These are phyloP conservation scores for Thuja plicata DNA, from an alignment of 83 land plant species.

Conservation along the genomic window DNA sequence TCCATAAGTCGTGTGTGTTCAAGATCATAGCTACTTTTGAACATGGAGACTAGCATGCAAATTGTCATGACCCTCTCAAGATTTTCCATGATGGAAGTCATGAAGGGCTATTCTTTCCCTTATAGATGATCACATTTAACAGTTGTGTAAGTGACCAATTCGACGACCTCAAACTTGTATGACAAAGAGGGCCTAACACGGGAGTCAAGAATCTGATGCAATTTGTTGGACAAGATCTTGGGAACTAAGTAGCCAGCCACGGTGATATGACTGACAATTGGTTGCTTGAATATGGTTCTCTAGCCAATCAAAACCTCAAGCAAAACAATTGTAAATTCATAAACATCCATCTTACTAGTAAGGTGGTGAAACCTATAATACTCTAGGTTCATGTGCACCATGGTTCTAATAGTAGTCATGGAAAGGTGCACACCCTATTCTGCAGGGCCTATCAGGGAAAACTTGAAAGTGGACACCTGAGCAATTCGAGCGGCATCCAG, in stretches of 20 bases:
- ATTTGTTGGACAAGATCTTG: constrained; percentile 42
- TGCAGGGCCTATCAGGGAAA: constrained; percentile 63
- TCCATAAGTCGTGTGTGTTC: too few species aligned
- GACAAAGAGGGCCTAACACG: constrained; percentile 40
- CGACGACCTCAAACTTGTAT: constrained; percentile 52
- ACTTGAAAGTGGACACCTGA: constrained; percentile 78
- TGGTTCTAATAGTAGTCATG: constrained; percentile 66
- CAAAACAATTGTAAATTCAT: constrained; percentile 71
- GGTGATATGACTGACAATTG: constrained; percentile 31
- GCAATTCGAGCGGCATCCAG: constrained; percentile 72
- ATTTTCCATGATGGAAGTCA: constrained; percentile 60
- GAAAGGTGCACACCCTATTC: constrained; percentile 34
- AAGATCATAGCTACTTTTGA: neutral
- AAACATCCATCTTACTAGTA: constrained; percentile 77
- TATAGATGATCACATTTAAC: constrained; percentile 63
- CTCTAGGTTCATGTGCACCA: constrained; percentile 83
- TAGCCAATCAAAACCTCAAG: constrained; percentile 69
- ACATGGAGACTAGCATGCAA: constrained; percentile 24
- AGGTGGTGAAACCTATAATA: constrained; percentile 67
- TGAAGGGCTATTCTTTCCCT: constrained; percentile 74
- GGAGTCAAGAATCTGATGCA: constrained; percentile 44
- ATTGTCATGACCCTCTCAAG: constrained; percentile 62
- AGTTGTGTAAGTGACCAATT: constrained; percentile 66
- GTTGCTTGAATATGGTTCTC: constrained; percentile 56
- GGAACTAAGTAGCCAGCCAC: constrained; percentile 73